These are phyloP conservation scores for Tetracladium setigerum DNA, from an alignment of 495 filamentous ascomycete genomes.

Conservation along the genomic window DNA sequence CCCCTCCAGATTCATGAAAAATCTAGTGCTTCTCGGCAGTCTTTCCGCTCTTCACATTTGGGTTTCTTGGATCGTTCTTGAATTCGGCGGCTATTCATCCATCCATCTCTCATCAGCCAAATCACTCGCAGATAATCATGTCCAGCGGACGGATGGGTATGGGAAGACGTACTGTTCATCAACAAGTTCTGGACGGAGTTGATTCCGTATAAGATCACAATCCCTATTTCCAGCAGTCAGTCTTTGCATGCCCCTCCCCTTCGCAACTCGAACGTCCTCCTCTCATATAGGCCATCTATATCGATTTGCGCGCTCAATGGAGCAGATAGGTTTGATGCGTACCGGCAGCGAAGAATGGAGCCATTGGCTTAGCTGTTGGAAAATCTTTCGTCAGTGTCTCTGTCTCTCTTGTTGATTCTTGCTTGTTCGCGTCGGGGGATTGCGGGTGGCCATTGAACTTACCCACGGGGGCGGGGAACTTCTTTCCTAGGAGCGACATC, in stretches of 20 bases:
- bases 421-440: neutral
- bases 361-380: constrained; percentile 71
- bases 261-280: neutral
- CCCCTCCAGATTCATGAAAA: neutral
- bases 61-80: constrained; percentile 95
- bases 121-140: neutral
- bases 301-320: neutral
- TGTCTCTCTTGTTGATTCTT: neutral
- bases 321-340: constrained; percentile 31
- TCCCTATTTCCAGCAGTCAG: constrained; percentile 46
- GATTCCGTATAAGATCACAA: constrained; percentile 80
- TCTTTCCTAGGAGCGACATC: constrained; percentile 84
- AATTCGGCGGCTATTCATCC: constrained; percentile 66
- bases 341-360: constrained; percentile 92
- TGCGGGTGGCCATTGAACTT: constrained; percentile 36
- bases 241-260: constrained; percentile 5
- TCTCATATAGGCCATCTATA: neutral
- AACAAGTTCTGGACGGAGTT: constrained; percentile 66
- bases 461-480: constrained; percentile 85
- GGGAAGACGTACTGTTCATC: constrained; percentile 57
- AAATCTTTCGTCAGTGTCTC: constrained; percentile 13
- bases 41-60: constrained; percentile 49
- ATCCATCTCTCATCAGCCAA: constrained; percentile 22
- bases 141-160: neutral
- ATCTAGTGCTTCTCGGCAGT: constrained; percentile 22